Evolutionary conservation across 179 eudicot species (phyloP).

Genomic region (Amaranthus tricolor): DNA sequence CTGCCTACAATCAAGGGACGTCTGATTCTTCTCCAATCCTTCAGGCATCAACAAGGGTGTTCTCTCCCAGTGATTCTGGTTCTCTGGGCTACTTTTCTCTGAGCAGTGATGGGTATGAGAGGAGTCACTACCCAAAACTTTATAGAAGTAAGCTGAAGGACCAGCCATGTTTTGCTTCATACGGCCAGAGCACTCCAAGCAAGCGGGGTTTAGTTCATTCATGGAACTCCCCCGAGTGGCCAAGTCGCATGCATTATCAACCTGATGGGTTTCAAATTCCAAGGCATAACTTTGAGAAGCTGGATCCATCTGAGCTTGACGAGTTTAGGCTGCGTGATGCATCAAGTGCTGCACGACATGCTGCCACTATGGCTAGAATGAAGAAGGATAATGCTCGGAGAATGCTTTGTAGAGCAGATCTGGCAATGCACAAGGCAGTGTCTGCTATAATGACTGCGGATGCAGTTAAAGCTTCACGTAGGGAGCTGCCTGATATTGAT

Average conservation of each 20-base stretch:
- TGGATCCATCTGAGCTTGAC: constrained; percentile 63
- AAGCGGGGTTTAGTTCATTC: constrained; percentile 44
- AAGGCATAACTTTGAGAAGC: constrained; percentile 44
- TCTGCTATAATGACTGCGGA: constrained; percentile 83
- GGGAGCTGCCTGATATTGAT: constrained; percentile 19
- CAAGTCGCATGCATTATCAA: constrained; percentile 41
- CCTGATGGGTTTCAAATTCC: constrained; percentile 33
- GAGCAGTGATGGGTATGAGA: constrained; percentile 52
- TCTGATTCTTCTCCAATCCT: constrained; percentile 59
- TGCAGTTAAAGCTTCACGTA: constrained; percentile 55
- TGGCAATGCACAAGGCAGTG: constrained; percentile 83
- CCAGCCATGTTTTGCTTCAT: constrained; percentile 32
- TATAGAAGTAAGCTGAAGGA: constrained; percentile 54
- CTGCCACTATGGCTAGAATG: constrained; percentile 64
- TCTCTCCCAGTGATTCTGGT: constrained; percentile 56
- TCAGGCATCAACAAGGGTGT: constrained; percentile 45
- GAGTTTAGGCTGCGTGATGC: constrained; percentile 88
- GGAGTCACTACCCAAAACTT: constrained; percentile 52
- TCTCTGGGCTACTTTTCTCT: constrained; percentile 44
- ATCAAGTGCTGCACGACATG: constrained; percentile 74
- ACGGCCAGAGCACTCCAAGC: constrained; percentile 43
- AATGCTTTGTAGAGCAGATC: constrained; percentile 70
- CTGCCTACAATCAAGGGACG: constrained; percentile 43
- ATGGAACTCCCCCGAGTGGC: constrained; percentile 47
- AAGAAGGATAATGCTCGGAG: constrained; percentile 85